Evolutionary conservation across 2,329 filamentous ascomycete genomes (phyloP).

Genomic region (Calonectria crousiana): DNA sequence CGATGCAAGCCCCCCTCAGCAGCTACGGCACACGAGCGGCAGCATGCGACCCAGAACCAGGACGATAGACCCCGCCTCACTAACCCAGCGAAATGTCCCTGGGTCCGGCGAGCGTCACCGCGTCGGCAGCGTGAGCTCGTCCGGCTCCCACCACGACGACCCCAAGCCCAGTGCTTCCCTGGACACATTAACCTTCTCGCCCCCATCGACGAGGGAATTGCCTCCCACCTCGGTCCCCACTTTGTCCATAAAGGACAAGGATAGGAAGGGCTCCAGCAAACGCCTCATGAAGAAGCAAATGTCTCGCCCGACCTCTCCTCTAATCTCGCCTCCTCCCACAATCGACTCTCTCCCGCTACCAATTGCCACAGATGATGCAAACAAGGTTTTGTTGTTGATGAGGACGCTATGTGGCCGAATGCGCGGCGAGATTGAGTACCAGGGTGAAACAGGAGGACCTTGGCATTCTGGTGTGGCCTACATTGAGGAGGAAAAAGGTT

Average conservation of each 20-base stretch:
- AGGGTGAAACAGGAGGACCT: conserved; percentile 68
- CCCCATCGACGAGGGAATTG: conserved; percentile 50
- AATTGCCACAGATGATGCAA: conserved; percentile 75
- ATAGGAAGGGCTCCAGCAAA: conserved; percentile 61
- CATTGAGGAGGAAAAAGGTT: conserved; percentile 81
- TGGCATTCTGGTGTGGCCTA: conserved; percentile 82
- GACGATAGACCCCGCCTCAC: conserved; percentile 68
- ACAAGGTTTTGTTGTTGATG: conserved; percentile 81
- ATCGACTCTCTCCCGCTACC: conserved; percentile 72
- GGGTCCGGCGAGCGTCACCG: conserved; percentile 68
- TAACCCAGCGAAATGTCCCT: conserved; percentile 57
- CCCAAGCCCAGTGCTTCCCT: conserved; percentile 54
- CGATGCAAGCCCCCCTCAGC: conserved; percentile 53
- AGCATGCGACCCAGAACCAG: conserved; percentile 66
- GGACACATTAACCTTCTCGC: conserved; percentile 58
- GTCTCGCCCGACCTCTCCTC: conserved; percentile 70
- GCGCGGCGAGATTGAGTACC: conserved; percentile 82
- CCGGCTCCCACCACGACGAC: conserved; percentile 66
- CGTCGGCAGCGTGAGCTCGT: conserved; percentile 78
- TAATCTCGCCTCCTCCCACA: conserved; percentile 65
- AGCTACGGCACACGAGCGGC: conserved; percentile 48
- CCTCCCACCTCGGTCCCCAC: conserved; percentile 43
- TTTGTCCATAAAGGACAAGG: conserved; percentile 32
- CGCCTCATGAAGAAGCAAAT: conserved; percentile 68
- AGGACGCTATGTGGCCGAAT: conserved; percentile 82